phyloP scores from a whole-genome alignment of 2,329 filamentous ascomycete species.

The Monosporascus sp. region DNA sequence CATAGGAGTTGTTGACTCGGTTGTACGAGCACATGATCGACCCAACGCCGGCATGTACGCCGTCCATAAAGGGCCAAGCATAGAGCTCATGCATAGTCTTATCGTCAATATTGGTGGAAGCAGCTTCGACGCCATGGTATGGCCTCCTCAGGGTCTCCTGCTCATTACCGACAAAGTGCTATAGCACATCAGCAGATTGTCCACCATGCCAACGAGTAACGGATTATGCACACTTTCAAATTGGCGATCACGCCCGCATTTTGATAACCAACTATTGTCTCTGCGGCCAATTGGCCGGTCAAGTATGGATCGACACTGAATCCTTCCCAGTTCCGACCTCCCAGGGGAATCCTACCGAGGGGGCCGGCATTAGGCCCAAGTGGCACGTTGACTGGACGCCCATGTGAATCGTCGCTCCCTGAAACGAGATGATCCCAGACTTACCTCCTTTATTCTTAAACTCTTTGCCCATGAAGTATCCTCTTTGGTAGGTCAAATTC shows the following conservation, averaged over 20 bases:
- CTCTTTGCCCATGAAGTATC: conserved; percentile 49
- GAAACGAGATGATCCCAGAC: not conserved
- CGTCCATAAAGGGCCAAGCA: conserved; percentile 61
- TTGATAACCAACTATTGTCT: conserved; percentile 71
- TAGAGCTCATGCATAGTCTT: conserved; percentile 61
- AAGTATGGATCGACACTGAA: conserved; percentile 64
- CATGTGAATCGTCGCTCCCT: conserved; percentile 3
- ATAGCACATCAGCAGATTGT: conserved; percentile 20
- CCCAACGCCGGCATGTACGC: conserved; percentile 49
- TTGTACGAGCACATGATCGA: conserved; percentile 67
- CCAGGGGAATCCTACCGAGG: conserved; percentile 60
- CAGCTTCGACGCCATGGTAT: conserved; percentile 42
- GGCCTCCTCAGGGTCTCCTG: conserved; percentile 48
- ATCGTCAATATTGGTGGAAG: conserved; percentile 60
- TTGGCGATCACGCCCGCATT: conserved; percentile 74
- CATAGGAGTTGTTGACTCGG: conserved; percentile 66
- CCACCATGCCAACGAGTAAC: not conserved
- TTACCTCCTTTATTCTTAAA: conserved; percentile 47
- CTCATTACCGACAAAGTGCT: conserved; percentile 58
- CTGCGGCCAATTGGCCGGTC: conserved; percentile 64
- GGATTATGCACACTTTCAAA: conserved; percentile 43
- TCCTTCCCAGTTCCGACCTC: conserved; percentile 66
- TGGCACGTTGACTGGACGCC: conserved; percentile 44
- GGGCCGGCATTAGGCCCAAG: conserved; percentile 66
- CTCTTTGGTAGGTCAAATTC: conserved; percentile 46